A percentile compares a stretch with the other conserved stretches of the same genome.
These are phyloP conservation scores for Imleria badia DNA, from an alignment of 768 basidiomycete genomes.

Conservation along the genomic window DNA sequence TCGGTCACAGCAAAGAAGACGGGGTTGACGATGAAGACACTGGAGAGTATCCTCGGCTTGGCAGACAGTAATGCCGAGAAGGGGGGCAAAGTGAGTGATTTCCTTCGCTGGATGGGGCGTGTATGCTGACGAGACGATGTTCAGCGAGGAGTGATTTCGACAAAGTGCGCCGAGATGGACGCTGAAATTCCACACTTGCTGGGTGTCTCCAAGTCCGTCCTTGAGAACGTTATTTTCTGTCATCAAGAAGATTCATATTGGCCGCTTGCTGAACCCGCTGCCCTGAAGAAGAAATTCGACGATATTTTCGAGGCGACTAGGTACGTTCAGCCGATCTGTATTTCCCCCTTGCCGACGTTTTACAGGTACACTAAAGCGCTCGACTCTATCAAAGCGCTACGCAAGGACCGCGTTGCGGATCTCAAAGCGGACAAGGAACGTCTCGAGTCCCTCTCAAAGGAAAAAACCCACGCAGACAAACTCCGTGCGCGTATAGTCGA, in stretches of 20 bases:
- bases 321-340: slow-evolving; percentile 38
- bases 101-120: too few relatives aligned
- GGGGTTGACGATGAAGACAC: slow-evolving; percentile 93
- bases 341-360: neutral
- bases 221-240: slow-evolving; percentile 99
- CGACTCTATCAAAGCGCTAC: slow-evolving; percentile 83
- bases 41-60: slow-evolving; percentile 85
- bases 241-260: slow-evolving; percentile 99
- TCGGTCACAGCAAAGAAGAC: slow-evolving; percentile 94
- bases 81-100: slow-evolving; percentile 64
- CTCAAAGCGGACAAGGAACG: slow-evolving; percentile 92
- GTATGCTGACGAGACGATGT: neutral
- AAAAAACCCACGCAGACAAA: slow-evolving; percentile 87
- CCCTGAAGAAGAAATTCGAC: slow-evolving; percentile 98
- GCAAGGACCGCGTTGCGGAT: slow-evolving; percentile 89
- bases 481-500: slow-evolving; percentile 66
- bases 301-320: slow-evolving; percentile 99
- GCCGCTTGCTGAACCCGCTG: slow-evolving; percentile 89
- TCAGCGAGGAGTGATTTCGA: slow-evolving; percentile 88
- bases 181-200: slow-evolving; percentile 88
- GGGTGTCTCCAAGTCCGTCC: slow-evolving; percentile 96
- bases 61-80: slow-evolving; percentile 66
- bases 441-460: slow-evolving; percentile 69
- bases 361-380: slow-evolving; percentile 94
- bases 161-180: slow-evolving; percentile 97